phyloP scores from a whole-genome alignment of 163 green algal species.

The Chlorella variabilis region DNA sequence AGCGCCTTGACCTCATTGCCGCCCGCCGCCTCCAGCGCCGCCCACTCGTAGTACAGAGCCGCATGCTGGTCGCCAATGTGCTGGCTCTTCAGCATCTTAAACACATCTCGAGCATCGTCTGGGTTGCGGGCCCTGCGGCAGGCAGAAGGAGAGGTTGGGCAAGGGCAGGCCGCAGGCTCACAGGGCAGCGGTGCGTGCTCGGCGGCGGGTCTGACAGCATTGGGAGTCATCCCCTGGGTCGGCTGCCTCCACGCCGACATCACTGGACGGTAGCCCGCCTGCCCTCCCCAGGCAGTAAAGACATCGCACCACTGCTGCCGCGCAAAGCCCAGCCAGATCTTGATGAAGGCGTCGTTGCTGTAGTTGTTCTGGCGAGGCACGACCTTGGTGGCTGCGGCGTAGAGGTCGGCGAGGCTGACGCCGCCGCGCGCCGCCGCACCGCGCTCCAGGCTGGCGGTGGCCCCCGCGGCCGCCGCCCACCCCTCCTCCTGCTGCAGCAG shows the following conservation, averaged over 20 bases:
- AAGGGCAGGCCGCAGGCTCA: too few relatives aligned
- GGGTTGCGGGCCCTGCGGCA: slow-evolving; percentile 46
- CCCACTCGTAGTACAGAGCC: slow-evolving; percentile 86
- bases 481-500: slow-evolving; percentile 66
- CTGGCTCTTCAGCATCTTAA: slow-evolving; percentile 88
- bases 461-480: background rate
- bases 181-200: background rate
- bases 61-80: slow-evolving; percentile 63
- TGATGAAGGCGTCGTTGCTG: slow-evolving; percentile 68
- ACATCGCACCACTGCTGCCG: slow-evolving; percentile 82
- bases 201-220: too few relatives aligned
- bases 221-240: too few relatives aligned
- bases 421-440: slow-evolving; percentile 2
- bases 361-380: slow-evolving; percentile 68
- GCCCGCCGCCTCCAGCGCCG: slow-evolving; percentile 67
- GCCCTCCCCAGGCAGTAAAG: too few relatives aligned
- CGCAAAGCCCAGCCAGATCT: slow-evolving; percentile 84
- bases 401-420: slow-evolving; percentile 69
- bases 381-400: slow-evolving; percentile 73
- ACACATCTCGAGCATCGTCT: slow-evolving; percentile 86
- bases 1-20: slow-evolving; percentile 71
- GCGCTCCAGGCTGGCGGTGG: slow-evolving; percentile 10
- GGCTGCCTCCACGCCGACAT: too few relatives aligned
- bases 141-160: background rate
- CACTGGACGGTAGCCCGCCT: too few relatives aligned